Base-by-base conservation (phyloP, 345 rosid species). In the Leavenworthia alabamica region DNA sequence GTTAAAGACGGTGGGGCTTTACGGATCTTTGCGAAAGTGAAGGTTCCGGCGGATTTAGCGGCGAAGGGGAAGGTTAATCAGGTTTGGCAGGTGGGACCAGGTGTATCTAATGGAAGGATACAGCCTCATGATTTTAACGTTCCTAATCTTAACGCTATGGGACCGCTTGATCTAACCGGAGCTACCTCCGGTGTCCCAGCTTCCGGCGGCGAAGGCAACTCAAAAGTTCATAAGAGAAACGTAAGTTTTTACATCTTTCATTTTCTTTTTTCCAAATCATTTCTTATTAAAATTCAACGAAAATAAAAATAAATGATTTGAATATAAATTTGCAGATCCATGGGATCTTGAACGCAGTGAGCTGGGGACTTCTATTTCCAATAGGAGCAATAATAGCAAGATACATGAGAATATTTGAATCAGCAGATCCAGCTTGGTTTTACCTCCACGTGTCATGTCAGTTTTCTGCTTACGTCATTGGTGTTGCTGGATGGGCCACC, bases 361-460 rank as follows among this genome's bases (percentile, higher is more conserved):
- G 96, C 48, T 90, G 97, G 97, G 93, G 97, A 32, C 49, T 87
- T 60, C 56, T 90, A 83, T 79, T 90, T 58, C 97, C 96, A 0
- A 0, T 81, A 20, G 97, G 97, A 31, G 65, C 66, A 15, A 74
- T 90, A 20, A 75, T 90, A 8, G 97, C 96, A 0, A 75, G 97
- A 42, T 90, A 90, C 52, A 1, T 90, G 58, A 85, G 85, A 58
- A 26, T 74, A 20, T 85, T 90, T 61, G 75, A 78, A 27, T 80
- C 89, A 0, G 89, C 93, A 5, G 97, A 88, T 81, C 96, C 93
- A 11, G 82, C 82, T 0, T 90, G 97, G 97, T 90, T 90, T 60
- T 88, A 90, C 66, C 77, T 85, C 26, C 97, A 90, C 26, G 83
- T 57, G 8, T 58, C 51, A 52, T 90, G 97, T 67, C 97, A 90